phyloP scores from a whole-genome alignment of 805 yeast genomes.

The Saccharomycopsis sp. region DNA sequence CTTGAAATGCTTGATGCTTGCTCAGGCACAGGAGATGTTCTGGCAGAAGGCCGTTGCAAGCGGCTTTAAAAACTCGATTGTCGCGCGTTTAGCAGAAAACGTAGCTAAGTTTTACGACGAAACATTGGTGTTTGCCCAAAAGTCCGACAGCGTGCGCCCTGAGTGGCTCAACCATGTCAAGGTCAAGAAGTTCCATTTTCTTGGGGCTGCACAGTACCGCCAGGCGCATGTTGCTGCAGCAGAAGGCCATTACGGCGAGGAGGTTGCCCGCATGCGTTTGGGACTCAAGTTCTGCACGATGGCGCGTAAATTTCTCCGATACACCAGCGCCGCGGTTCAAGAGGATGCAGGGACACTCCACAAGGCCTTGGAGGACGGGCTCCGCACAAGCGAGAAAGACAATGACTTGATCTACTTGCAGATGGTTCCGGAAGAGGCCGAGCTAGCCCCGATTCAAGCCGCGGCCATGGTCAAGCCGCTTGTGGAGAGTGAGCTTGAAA shows the following conservation, averaged over 20 bases:
- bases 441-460: slow-evolving; percentile 37
- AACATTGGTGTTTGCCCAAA: slow-evolving; percentile 38
- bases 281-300: slow-evolving; percentile 35
- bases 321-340: slow-evolving; percentile 31
- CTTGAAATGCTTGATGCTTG: slow-evolving; percentile 50
- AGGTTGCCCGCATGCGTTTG: slow-evolving; percentile 48
- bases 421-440: slow-evolving; percentile 43
- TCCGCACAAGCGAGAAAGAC: slow-evolving; percentile 61
- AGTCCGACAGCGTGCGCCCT: slow-evolving; percentile 44
- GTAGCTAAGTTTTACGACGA: slow-evolving; percentile 49
- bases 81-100: slow-evolving; percentile 61
- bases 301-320: slow-evolving; percentile 35
- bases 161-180: slow-evolving; percentile 62
- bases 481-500: slow-evolving; percentile 32
- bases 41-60: slow-evolving; percentile 65
- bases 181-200: slow-evolving; percentile 58
- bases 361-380: slow-evolving; percentile 36
- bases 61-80: slow-evolving; percentile 47
- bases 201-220: slow-evolving; percentile 65
- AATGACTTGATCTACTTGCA: slow-evolving; percentile 75
- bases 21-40: slow-evolving; percentile 82
- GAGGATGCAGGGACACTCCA: slow-evolving; percentile 49
- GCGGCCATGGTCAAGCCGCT: slow-evolving; percentile 52
- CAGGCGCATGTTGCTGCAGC: slow-evolving; percentile 44
- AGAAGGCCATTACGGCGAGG: slow-evolving; percentile 58